These are phyloP conservation scores for Akanthomyces lecanii DNA, from an alignment of 2,329 filamentous ascomycete species.

Conservation along the genomic window DNA sequence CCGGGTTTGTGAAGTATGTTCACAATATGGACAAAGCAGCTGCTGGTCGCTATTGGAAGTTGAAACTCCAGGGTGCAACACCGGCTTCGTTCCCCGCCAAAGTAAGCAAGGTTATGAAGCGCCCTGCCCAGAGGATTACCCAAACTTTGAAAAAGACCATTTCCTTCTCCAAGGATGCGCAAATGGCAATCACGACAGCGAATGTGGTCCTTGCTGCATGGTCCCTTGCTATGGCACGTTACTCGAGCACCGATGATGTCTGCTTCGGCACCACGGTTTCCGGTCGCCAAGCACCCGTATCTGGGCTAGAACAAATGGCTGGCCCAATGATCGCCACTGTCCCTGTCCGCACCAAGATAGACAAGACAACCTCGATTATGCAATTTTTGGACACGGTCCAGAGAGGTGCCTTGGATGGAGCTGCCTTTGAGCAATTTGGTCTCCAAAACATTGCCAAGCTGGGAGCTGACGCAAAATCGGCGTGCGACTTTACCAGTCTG, in stretches of 20 bases:
- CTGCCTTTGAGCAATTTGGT: slow-evolving; percentile 25
- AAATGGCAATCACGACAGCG: background rate
- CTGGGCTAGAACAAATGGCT: slow-evolving; percentile 43
- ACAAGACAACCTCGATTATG: background rate
- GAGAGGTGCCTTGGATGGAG: slow-evolving; percentile 22
- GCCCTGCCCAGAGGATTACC: background rate
- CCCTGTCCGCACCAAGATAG: slow-evolving; percentile 4
- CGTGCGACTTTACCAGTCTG: slow-evolving; percentile 26
- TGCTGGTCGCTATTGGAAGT: background rate
- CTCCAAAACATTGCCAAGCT: slow-evolving; percentile 23
- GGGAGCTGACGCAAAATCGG: slow-evolving; percentile 19
- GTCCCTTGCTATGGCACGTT: slow-evolving; percentile 37
- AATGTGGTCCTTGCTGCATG: slow-evolving; percentile 28
- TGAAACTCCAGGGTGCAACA: background rate
- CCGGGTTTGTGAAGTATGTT: background rate
- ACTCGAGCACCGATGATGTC: slow-evolving; percentile 42
- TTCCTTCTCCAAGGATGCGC: background rate
- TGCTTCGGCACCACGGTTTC: slow-evolving; percentile 50
- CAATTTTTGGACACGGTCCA: slow-evolving; percentile 19
- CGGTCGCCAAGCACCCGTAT: slow-evolving; percentile 46
- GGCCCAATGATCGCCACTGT: slow-evolving; percentile 34
- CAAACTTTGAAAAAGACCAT: background rate
- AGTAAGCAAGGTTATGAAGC: background rate
- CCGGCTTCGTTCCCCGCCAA: background rate
- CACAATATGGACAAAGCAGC: background rate